These are phyloP conservation scores for Euphorbia pulcherrima DNA, from an alignment of 345 rosid genomes.

Conservation along the genomic window DNA sequence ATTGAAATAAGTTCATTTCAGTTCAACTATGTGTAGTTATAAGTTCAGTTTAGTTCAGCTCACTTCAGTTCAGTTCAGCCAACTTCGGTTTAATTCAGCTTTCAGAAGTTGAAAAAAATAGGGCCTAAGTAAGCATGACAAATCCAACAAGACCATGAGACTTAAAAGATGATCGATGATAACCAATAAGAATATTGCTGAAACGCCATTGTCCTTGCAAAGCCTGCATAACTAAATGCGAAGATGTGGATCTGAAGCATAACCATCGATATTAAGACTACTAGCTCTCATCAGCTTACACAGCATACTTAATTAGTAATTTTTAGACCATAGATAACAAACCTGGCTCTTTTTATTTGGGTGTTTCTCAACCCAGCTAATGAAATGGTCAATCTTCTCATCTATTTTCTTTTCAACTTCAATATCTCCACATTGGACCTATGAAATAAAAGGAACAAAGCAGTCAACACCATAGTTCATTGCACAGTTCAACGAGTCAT, in stretches of 20 bases:
- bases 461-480: not conserved
- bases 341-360: slow-evolving; percentile 98
- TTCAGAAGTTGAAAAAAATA: too few species aligned
- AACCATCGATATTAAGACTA: not conserved
- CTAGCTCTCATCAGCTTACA: not conserved
- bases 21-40: too few species aligned
- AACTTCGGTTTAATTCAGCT: too few species aligned
- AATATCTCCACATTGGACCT: slow-evolving; percentile 88
- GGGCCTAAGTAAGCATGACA: too few species aligned
- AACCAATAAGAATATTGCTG: not conserved
- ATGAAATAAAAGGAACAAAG: slow-evolving; percentile 1
- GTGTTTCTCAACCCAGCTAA: slow-evolving; percentile 88
- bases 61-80: too few species aligned
- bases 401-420: slow-evolving; percentile 93
- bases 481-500: not conserved
- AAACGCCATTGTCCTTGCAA: not conserved
- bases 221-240: not conserved
- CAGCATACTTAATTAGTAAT: not conserved
- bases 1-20: too few species aligned
- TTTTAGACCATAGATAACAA: not conserved
- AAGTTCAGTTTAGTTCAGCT: too few species aligned
- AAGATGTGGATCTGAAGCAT: not conserved
- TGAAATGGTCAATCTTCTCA: slow-evolving; percentile 84
- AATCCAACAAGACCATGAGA: not conserved
- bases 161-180: not conserved